phyloP scores from a whole-genome alignment of 768 basidiomycete genomes.

The Hygrocybe punicea region DNA sequence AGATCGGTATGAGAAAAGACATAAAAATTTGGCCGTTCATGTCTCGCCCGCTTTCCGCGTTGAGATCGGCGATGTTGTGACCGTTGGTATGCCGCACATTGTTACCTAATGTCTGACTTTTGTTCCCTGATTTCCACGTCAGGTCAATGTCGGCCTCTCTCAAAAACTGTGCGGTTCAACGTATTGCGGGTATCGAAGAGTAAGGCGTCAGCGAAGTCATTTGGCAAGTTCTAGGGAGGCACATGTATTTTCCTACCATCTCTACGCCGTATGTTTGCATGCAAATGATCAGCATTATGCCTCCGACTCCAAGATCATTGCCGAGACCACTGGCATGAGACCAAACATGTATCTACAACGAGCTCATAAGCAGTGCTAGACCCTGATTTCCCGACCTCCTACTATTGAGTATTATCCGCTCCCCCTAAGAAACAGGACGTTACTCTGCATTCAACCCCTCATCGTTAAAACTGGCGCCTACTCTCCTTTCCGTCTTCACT shows the following conservation, averaged over 20 bases:
- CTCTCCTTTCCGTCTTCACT: slow-evolving; percentile 72
- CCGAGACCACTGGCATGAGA: neutral
- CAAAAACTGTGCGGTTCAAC: slow-evolving; percentile 99
- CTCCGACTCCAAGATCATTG: neutral
- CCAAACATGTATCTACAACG: neutral
- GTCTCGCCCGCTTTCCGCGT: slow-evolving; percentile 99
- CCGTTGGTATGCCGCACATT: slow-evolving; percentile 81
- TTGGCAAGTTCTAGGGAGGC: slow-evolving; percentile 79
- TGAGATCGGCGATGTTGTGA: slow-evolving; percentile 89
- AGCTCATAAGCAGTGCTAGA: neutral
- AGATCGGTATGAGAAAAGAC: slow-evolving; percentile 98
- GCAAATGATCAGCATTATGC: neutral
- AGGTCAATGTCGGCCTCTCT: slow-evolving; percentile 99
- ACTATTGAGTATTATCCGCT: neutral
- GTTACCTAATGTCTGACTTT: neutral
- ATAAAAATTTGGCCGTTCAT: slow-evolving; percentile 98
- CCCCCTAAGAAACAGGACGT: neutral
- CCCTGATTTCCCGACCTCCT: neutral
- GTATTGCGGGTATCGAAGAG: slow-evolving; percentile 92
- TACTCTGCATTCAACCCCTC: slow-evolving; percentile 4
- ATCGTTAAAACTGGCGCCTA: slow-evolving; percentile 71
- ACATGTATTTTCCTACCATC: slow-evolving; percentile 6
- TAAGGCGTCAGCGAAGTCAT: slow-evolving; percentile 88
- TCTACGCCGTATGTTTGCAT: neutral
- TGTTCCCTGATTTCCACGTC: slow-evolving; percentile 10